phyloP scores from a whole-genome alignment of 305 asterid species.

The Fraxinus angustifolia region DNA sequence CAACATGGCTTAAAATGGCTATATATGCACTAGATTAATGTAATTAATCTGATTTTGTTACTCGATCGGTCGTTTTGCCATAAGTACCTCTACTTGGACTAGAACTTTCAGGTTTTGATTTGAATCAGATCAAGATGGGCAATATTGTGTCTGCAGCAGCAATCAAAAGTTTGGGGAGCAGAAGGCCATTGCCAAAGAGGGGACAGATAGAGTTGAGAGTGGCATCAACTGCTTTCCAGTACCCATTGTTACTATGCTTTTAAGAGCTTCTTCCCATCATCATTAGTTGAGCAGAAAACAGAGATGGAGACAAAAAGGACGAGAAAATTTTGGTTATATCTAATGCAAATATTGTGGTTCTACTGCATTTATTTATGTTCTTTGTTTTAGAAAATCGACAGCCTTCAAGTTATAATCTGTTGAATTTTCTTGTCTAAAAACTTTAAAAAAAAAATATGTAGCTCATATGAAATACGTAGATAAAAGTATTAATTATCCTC shows the following conservation, averaged over 20 bases:
- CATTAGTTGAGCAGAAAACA: not conserved
- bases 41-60: not conserved
- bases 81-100: not conserved
- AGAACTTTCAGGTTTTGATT: not conserved
- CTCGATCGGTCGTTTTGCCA: not conserved
- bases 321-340: not conserved
- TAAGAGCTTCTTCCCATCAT: conserved; percentile 12
- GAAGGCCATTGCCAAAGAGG: conserved; percentile 23
- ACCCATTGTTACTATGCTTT: conserved; percentile 22
- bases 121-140: not conserved
- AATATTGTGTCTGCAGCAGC: not conserved
- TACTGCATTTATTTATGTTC: not conserved
- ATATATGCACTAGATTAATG: not conserved
- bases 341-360: not conserved
- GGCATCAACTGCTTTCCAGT: conserved; percentile 19
- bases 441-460: not conserved
- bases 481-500: no score
- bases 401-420: not conserved
- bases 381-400: not conserved
- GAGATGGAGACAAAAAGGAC: not conserved
- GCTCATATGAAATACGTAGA: no score
- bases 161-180: not conserved
- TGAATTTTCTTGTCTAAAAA: not conserved
- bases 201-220: conserved; percentile 27
- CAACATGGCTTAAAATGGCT: not conserved